Evolutionary conservation across 1,139 yeast genomes (phyloP), one percentile per base, ranked within the genome.

Genomic region (Lodderomyces orthopsilosis): DNA sequence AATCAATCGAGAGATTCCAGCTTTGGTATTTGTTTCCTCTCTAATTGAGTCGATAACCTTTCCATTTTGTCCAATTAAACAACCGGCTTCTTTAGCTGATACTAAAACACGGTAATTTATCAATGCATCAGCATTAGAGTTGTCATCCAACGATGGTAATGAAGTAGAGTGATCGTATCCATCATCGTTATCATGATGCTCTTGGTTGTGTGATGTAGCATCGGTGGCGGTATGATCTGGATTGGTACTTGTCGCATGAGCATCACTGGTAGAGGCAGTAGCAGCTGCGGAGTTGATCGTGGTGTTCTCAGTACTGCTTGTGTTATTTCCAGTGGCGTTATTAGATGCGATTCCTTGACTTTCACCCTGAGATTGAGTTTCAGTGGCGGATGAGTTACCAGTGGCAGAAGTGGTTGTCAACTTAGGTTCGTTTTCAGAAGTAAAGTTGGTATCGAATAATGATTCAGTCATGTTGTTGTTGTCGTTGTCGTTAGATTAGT

Each of bases 31-130:
- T 35, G 94, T 87, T 50, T 77, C 79, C 40, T 81, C 90, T 52
- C 96, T 75, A 42, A 90, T 81, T 28, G 80, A 77, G 46, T 91
- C 87, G 49, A 90, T 90, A 43, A 85, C 87, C 46, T 77, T 74
- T 37, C 97, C 97, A 53, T 81, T 85, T 56, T 86, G 87, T 38
- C 97, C 97, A 56, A 90, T 90, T 50, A 90, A 81, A 50, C 91
- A 86, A 15, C 96, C 96, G 12, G 96, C 91, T 63, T 90, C 97
- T 59, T 85, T 86, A 45, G 94, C 81, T 10, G 94, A 81, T 18
- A 90, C 88, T 37, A 90, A 71, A 2, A 90, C 79, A 52, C 96
- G 74, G 58, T 71, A 76, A 46, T 79, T 79, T 47, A 79, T 75
- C 45, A 78, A 68, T 6, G 74, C 69, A 12, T 66, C 56, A 8